phyloP scores from a whole-genome alignment of 129 eudicot genomes.

The Artemisia argyi region DNA sequence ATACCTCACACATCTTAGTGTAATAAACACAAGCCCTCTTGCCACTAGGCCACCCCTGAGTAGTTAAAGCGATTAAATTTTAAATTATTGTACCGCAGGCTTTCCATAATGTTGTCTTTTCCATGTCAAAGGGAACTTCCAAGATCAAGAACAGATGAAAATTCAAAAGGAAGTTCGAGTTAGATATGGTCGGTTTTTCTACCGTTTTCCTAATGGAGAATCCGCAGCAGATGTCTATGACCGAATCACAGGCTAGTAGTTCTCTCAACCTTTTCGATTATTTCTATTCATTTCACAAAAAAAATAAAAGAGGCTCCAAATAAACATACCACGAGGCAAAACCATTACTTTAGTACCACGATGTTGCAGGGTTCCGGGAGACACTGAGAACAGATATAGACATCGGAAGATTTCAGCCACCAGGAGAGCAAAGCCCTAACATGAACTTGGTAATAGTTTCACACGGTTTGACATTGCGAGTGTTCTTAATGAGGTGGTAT shows the following conservation, averaged over 20 bases:
- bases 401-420: constrained; percentile 84
- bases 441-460: constrained; percentile 83
- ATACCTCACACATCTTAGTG: too few relatives aligned
- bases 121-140: constrained; percentile 63
- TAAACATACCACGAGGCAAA: background rate
- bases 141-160: constrained; percentile 75
- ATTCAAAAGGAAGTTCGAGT: constrained; percentile 63
- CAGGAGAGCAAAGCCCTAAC: constrained; percentile 79
- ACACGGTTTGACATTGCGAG: constrained; percentile 71
- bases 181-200: constrained; percentile 73
- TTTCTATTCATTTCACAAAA: background rate
- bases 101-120: background rate
- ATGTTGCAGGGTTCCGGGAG: constrained; percentile 71
- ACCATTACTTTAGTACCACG: background rate
- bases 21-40: too few relatives aligned
- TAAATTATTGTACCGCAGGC: too few relatives aligned
- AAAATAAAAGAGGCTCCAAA: background rate
- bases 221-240: constrained; percentile 91
- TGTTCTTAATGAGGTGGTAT: constrained; percentile 88
- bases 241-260: constrained; percentile 66
- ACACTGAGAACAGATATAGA: constrained; percentile 77
- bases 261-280: background rate
- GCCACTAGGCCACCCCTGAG: too few relatives aligned
- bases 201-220: constrained; percentile 85
- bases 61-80: too few relatives aligned